phyloP scores from a whole-genome alignment of 2,329 filamentous ascomycete genomes.

The Monilinia polystroma region DNA sequence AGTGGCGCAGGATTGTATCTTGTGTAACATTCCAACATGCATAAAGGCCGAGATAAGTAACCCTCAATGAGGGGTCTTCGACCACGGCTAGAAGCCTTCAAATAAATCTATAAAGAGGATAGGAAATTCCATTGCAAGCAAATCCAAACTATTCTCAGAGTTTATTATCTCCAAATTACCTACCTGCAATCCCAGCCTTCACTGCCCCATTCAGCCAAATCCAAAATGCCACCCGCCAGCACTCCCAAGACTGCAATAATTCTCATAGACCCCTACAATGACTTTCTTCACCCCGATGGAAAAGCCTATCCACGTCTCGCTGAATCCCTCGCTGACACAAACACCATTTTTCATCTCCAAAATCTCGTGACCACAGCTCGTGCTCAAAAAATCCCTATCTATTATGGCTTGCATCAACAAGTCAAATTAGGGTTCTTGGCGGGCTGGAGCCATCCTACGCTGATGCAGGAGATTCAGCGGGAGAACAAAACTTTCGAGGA shows the following conservation, averaged over 20 bases:
- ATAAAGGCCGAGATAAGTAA: slow-evolving; percentile 1
- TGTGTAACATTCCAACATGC: not conserved
- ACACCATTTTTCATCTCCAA: slow-evolving; percentile 36
- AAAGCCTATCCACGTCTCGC: slow-evolving; percentile 35
- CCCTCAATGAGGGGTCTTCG: not conserved
- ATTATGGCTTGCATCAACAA: slow-evolving; percentile 42
- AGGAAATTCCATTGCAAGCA: not conserved
- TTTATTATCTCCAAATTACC: not conserved
- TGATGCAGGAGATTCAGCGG: slow-evolving; percentile 28
- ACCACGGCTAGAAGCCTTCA: not conserved
- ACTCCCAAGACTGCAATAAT: slow-evolving; percentile 31
- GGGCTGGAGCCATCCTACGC: slow-evolving; percentile 39
- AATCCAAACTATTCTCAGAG: too few species aligned
- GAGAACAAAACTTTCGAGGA: slow-evolving; percentile 36
- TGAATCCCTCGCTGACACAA: slow-evolving; percentile 36
- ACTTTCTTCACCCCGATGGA: slow-evolving; percentile 35
- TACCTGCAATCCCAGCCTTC: not conserved
- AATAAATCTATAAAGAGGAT: not conserved
- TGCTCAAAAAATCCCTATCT: slow-evolving; percentile 38
- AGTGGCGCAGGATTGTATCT: not conserved
- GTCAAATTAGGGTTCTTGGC: slow-evolving; percentile 31
- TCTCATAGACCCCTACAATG: slow-evolving; percentile 37
- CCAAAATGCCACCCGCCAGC: not conserved
- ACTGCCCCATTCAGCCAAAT: not conserved
- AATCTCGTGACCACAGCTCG: slow-evolving; percentile 35